Base-by-base conservation (phyloP, 805 yeast genomes). In the Metschnikowia peoriensis region DNA sequence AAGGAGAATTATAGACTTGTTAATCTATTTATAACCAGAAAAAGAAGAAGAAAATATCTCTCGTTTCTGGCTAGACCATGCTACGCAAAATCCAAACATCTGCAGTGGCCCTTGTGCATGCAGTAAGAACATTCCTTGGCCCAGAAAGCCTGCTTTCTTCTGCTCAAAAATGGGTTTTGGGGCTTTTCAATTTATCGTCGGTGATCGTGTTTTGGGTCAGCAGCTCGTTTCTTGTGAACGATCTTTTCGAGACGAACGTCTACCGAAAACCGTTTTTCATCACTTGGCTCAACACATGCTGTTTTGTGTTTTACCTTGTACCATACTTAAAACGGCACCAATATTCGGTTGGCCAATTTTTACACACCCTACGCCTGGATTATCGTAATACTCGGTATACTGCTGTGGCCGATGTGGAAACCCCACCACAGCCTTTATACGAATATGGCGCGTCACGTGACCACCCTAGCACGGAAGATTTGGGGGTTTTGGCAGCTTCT, bases 131-230 rank as follows among this genome's bases (percentile, higher is more conserved):
- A 45, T n/a, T 50, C 45, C 51, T 56, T 14, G 57, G 50, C 32
- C 60, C 57, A 29, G 62, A 58, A 28, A 41, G 53, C 51, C 60
- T 59, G 52, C 66, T 72, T 16, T 58, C 65, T 28, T 52, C 67
- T 12, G 47, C 63, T 11, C 78, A 73, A 56, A 67, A 79, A 55
- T 91, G 97, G 97, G 75, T 85, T 0, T 62, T 89, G 17, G 98
- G 98, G 2, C 78, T 93, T 22, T 59, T 85, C 22, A 81, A 89
- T 70, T 77, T 92, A 27, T 76, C 82, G 1, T 74, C 87, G 42
- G 98, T 92, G 43, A 89, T 93, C 28, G 66, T 88, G 1, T 79
- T 90, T 27, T 93, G 99, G 99, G 97, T 94, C 10, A 71, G 87
- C 38, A 89, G 97, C 4, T 89, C 96, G 4, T 93, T 91, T 60